Evolutionary conservation across 2,329 filamentous ascomycete genomes (phyloP).

Genomic region (Pyrenochaeta sp.): DNA sequence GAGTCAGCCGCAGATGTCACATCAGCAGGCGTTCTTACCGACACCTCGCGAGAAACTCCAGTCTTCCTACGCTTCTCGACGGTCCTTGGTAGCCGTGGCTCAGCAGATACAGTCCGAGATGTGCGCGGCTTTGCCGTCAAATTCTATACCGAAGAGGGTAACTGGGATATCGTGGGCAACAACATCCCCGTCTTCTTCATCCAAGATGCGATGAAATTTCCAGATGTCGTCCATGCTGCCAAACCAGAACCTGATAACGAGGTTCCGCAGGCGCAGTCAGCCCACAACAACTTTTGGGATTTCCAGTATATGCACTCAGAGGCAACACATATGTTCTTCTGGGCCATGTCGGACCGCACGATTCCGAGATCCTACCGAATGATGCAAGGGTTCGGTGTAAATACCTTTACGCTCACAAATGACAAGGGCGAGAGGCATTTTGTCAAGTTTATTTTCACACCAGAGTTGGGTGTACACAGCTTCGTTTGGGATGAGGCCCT

Average conservation of each 20-base stretch:
- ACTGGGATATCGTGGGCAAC: slow-evolving; percentile 79
- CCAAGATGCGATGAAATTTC: slow-evolving; percentile 78
- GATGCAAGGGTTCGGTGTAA: slow-evolving; percentile 89
- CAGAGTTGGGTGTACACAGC: slow-evolving; percentile 77
- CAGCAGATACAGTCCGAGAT: slow-evolving; percentile 83
- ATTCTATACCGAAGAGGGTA: slow-evolving; percentile 80
- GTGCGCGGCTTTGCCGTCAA: slow-evolving; percentile 82
- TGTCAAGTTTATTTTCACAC: slow-evolving; percentile 81
- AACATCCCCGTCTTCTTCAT: slow-evolving; percentile 81
- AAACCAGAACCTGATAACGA: slow-evolving; percentile 78
- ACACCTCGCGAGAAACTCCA: slow-evolving; percentile 72
- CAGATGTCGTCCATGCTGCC: slow-evolving; percentile 68
- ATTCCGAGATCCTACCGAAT: slow-evolving; percentile 80
- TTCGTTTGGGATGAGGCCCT: slow-evolving; percentile 82
- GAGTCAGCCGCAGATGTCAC: slow-evolving; percentile 71
- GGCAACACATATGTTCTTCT: slow-evolving; percentile 81
- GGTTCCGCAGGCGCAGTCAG: slow-evolving; percentile 74
- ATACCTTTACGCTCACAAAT: slow-evolving; percentile 77
- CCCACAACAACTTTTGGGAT: slow-evolving; percentile 82
- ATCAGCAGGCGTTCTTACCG: slow-evolving; percentile 70
- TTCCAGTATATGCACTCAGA: slow-evolving; percentile 72
- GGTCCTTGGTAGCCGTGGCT: slow-evolving; percentile 76
- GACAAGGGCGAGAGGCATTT: slow-evolving; percentile 73
- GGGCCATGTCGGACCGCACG: slow-evolving; percentile 77
- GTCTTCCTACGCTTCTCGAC: slow-evolving; percentile 81